Base-by-base conservation (phyloP, 805 yeast species). In the Maudiozyma barnettii region DNA sequence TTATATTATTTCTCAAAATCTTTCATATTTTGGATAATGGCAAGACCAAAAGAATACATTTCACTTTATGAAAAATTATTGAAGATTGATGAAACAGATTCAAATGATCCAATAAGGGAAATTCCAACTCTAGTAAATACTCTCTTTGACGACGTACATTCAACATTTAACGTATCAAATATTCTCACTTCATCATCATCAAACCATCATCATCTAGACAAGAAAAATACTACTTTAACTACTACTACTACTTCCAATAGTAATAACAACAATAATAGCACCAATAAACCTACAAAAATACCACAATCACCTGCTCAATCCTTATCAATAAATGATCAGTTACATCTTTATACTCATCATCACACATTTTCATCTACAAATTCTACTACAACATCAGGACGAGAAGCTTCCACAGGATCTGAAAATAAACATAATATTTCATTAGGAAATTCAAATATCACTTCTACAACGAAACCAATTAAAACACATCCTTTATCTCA, bases 41-140 rank as follows among this genome's bases (percentile, higher is more conserved):
- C 76, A 21, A 67, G 75, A 52, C 75, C 81, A 1, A 43, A 55
- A 7, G 78, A 76, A 45, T 76, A 66, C 49, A 45, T 71, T 19
- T 60, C 58, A 42, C 55, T 51, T 18, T 53, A 38, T 39, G 49
- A 44, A 37, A 47, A 44, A 21, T 45, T 51, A 42, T 45, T 40
- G 43, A 54, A 41, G 42, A 10, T 26, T 3, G 38, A 46, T 10
- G 45, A 45, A 23, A 44, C 43, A 7, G 46, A 46, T 9, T 51
- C 50, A 13, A 54, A 51, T 16, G 51, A 46, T 8, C 31, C 43
- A 14, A 43, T 48, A 7, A 54, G 46, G 41, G 44, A 53, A 4
- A 43, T 61, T 1, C 49, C 57, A 21, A 46, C 45, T 21, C 23
- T 54, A 6, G 54, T 55, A 2, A 47, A 52, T 14, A 41, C 51